Conservation (phyloP, 2,329 filamentous ascomycete species). For the Coniosporium tulheliwenetii region DNA sequence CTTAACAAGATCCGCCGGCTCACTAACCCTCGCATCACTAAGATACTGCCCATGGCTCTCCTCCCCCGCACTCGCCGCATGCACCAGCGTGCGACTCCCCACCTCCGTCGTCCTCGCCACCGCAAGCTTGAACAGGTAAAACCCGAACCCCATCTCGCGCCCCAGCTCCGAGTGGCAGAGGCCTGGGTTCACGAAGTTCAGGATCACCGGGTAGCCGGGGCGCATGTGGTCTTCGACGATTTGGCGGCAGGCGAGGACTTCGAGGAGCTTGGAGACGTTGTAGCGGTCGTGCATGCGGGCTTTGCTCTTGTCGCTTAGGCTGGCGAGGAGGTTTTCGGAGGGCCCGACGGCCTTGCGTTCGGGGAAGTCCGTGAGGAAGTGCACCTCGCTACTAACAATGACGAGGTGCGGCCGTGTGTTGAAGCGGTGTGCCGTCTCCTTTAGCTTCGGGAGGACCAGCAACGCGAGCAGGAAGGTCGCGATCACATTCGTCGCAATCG, state of each 20-base stretch:
- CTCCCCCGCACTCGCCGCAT: constrained; percentile 17
- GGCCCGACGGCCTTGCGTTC: constrained; percentile 17
- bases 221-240: constrained; percentile 15
- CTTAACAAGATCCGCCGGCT: constrained; percentile 16
- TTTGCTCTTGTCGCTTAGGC: constrained; percentile 18
- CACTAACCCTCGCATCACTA: constrained; percentile 15
- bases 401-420: constrained; percentile 18
- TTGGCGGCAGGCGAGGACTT: constrained; percentile 28
- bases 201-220: constrained; percentile 20
- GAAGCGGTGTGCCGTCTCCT: constrained; percentile 19
- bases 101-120: constrained; percentile 22
- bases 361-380: constrained; percentile 19
- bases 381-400: constrained; percentile 28
- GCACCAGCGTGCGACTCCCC: constrained; percentile 24
- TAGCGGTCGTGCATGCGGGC: constrained; percentile 27
- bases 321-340: constrained; percentile 13
- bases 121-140: background rate
- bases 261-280: constrained; percentile 30
- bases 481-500: constrained; percentile 38
- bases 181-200: constrained; percentile 39
- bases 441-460: constrained; percentile 36
- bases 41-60: constrained; percentile 26
- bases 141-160: constrained; percentile 16
- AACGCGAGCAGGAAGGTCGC: constrained; percentile 34
- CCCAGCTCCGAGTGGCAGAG: constrained; percentile 33